Conservation (phyloP, 1,284 basidiomycete genomes). For the Microbotryomycetes sp. region DNA sequence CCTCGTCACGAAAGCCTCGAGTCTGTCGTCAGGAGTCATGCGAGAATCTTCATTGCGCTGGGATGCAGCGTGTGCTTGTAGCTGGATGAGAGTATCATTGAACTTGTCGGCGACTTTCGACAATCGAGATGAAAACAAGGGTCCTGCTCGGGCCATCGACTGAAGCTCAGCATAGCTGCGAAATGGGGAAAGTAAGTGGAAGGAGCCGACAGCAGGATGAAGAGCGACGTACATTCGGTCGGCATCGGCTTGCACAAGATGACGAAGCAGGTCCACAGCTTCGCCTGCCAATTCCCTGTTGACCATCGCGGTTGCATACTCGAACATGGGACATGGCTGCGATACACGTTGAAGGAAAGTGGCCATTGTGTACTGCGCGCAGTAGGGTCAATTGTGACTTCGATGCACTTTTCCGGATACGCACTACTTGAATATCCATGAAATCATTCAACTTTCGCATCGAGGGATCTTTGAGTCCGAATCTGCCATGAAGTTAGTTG, state of each 20-base stretch:
- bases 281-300: not conserved
- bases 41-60: not conserved
- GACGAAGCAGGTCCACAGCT: not conserved
- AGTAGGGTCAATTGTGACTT: not conserved
- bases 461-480: slow-evolving; percentile 72
- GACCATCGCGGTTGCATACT: not conserved
- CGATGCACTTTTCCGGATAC: not conserved
- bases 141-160: not conserved
- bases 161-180: not conserved
- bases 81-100: not conserved
- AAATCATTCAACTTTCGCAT: slow-evolving; percentile 76
- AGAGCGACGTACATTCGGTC: no score
- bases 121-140: not conserved
- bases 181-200: not conserved
- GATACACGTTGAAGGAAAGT: slow-evolving; percentile 68
- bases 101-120: not conserved
- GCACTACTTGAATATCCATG: slow-evolving; percentile 40
- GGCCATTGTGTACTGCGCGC: slow-evolving; percentile 65
- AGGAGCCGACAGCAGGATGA: no score
- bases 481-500: slow-evolving; percentile 43
- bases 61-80: not conserved
- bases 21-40: slow-evolving; percentile 41
- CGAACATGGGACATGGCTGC: not conserved
- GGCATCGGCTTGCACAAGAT: not conserved
- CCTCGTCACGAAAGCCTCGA: slow-evolving; percentile 60